phyloP scores from a whole-genome alignment of 2,329 filamentous ascomycete genomes.

The Davidsoniella australis region DNA sequence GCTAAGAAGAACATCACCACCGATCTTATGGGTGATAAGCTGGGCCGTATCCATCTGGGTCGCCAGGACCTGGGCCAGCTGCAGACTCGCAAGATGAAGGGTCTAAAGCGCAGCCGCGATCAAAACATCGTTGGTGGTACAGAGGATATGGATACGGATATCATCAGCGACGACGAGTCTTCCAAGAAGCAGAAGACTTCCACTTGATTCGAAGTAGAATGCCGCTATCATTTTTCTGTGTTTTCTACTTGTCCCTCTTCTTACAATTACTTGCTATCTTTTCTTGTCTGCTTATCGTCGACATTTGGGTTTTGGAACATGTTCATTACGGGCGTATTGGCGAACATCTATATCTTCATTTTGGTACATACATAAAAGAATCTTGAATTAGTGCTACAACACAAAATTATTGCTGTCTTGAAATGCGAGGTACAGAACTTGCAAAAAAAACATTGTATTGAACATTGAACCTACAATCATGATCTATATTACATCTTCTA shows the following conservation, averaged over 20 bases:
- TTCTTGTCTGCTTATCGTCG: constrained; percentile 8
- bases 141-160: constrained; percentile 19
- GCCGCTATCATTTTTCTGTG: not conserved
- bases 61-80: constrained; percentile 74
- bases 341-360: constrained; percentile 9
- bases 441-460: too few relatives aligned
- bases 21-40: constrained; percentile 87
- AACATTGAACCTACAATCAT: too few relatives aligned
- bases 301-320: constrained; percentile 10
- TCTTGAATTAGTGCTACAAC: too few relatives aligned
- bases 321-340: constrained; percentile 10
- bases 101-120: constrained; percentile 67
- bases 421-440: too few relatives aligned
- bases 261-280: not conserved
- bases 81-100: constrained; percentile 99
- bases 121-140: constrained; percentile 23
- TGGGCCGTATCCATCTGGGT: constrained; percentile 79
- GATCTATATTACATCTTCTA: too few relatives aligned
- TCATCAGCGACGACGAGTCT: constrained; percentile 18
- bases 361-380: constrained; percentile 7
- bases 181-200: constrained; percentile 18
- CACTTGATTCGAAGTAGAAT: not conserved
- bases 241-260: not conserved
- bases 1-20: constrained; percentile 95
- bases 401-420: too few relatives aligned